Evolutionary conservation across 768 basidiomycete genomes (phyloP).

Genomic region (Austroboletus eburneus): DNA sequence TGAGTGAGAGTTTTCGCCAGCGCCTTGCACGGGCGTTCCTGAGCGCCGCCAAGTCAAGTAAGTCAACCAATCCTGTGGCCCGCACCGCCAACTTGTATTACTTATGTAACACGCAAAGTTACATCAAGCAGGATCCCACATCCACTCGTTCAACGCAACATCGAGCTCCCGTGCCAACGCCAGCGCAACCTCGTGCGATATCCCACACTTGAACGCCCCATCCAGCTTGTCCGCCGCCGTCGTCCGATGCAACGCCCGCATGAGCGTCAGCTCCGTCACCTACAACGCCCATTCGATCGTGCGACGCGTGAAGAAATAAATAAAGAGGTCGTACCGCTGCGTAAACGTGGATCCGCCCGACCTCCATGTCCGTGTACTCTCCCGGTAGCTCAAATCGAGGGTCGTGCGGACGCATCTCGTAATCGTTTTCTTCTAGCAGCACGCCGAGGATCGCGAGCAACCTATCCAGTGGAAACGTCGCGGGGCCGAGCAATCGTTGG

Average conservation of each 20-base stretch:
- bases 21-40: too few species aligned
- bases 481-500: constrained; percentile 76
- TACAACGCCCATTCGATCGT: constrained; percentile 24
- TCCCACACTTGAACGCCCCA: constrained; percentile 64
- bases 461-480: constrained; percentile 74
- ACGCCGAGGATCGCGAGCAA: constrained; percentile 76
- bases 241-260: constrained; percentile 64
- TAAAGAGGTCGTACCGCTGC: constrained; percentile 45
- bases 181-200: constrained; percentile 56
- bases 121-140: constrained; percentile 69
- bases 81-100: too few species aligned
- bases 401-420: constrained; percentile 41
- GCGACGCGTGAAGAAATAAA: background rate
- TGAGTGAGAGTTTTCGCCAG: too few species aligned
- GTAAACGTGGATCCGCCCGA: constrained; percentile 54
- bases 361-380: constrained; percentile 74
- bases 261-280: constrained; percentile 63
- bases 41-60: too few species aligned
- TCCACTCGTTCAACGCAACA: constrained; percentile 54
- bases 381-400: constrained; percentile 36
- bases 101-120: too few species aligned
- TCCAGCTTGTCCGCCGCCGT: constrained; percentile 60
- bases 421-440: constrained; percentile 66
- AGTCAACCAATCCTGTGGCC: background rate
- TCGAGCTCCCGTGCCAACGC: constrained; percentile 56